These are phyloP conservation scores for Isatis tinctoria DNA, from an alignment of 345 rosid species.

Conservation along the genomic window DNA sequence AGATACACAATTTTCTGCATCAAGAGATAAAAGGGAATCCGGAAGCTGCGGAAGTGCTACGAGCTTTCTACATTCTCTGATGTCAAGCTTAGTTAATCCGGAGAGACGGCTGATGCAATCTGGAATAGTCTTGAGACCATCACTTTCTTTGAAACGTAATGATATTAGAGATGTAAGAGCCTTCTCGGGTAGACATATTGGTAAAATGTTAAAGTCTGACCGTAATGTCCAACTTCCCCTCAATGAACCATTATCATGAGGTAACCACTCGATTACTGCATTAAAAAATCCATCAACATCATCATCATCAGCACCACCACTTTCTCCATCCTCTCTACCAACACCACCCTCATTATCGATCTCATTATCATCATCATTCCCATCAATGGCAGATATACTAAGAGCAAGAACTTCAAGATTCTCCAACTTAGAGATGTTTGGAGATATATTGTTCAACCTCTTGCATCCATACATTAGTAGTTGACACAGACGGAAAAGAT, in stretches of 20 bases:
- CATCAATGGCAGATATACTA: background rate
- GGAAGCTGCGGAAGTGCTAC: conserved; percentile 1
- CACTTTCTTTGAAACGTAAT: background rate
- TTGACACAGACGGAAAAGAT: background rate
- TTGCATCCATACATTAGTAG: background rate
- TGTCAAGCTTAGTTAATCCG: background rate
- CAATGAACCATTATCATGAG: too few relatives aligned
- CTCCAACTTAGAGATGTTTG: conserved; percentile 9
- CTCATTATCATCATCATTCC: too few relatives aligned
- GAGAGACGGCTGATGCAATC: background rate
- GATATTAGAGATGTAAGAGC: background rate
- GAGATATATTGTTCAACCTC: background rate
- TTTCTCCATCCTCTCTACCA: too few relatives aligned
- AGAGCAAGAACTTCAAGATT: background rate
- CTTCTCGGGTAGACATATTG: background rate
- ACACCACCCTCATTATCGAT: too few relatives aligned
- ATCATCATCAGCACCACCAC: too few relatives aligned
- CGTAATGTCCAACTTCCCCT: too few relatives aligned
- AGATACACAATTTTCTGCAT: background rate
- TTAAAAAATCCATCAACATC: too few relatives aligned
- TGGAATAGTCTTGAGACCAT: background rate
- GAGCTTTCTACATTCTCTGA: background rate
- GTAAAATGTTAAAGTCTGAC: background rate
- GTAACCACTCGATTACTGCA: too few relatives aligned
- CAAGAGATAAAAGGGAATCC: background rate